These are phyloP conservation scores for Sisymbrium altissimum DNA, from an alignment of 345 rosid genomes.

Conservation along the genomic window DNA sequence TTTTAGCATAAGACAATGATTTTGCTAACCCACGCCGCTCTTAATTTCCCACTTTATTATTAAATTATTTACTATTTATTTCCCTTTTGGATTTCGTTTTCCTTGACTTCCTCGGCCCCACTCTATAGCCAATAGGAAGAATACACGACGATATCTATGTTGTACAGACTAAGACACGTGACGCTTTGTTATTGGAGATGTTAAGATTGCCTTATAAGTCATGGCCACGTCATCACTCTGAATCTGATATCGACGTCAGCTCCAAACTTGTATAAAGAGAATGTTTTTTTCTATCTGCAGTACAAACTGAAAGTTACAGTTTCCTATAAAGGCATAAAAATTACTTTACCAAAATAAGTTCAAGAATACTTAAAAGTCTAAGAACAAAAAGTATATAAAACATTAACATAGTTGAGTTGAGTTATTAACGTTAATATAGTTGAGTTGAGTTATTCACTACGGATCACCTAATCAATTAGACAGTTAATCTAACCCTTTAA, in stretches of 20 bases:
- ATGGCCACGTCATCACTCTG: constrained; percentile 6
- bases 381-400: background rate
- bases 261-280: background rate
- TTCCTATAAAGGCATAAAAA: background rate
- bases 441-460: constrained; percentile 9
- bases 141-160: background rate
- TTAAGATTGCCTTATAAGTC: constrained; percentile 8
- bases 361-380: background rate
- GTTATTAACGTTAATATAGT: background rate
- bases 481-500: background rate
- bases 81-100: background rate
- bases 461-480: constrained; percentile 14
- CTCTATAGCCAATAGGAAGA: constrained; percentile 1
- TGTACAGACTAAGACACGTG: background rate
- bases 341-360: background rate
- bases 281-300: background rate
- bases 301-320: background rate
- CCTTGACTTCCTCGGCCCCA: background rate
- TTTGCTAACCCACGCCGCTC: constrained; percentile 29
- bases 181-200: background rate
- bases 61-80: background rate
- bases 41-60: background rate
- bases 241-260: background rate
- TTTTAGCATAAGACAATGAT: constrained; percentile 21
- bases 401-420: background rate